Evolutionary conservation across 768 basidiomycete genomes (phyloP).

Genomic region (Kwoniella newhampshirensis): DNA sequence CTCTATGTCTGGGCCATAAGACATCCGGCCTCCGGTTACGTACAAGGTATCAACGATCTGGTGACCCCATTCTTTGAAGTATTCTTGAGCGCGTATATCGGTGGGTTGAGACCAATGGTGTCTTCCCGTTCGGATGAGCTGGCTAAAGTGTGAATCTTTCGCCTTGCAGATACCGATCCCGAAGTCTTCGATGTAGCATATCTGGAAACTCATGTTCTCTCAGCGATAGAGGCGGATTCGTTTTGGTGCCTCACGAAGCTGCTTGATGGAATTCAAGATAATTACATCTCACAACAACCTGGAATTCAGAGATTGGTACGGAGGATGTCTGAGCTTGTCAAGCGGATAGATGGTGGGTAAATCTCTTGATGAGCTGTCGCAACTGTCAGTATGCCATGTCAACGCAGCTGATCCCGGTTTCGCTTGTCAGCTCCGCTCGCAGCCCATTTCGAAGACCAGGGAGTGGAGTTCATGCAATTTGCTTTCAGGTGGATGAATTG

Average conservation of each 20-base stretch:
- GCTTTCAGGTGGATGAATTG: conserved; percentile 99
- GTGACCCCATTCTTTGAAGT: conserved; percentile 98
- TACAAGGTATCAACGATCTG: conserved; percentile 98
- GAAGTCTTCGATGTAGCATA: conserved; percentile 78
- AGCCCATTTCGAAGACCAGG: conserved; percentile 79
- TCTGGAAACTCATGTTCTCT: conserved; percentile 68
- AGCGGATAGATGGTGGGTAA: conserved; percentile 53
- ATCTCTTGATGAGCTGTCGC: too few species aligned
- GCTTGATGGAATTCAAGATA: conserved; percentile 96
- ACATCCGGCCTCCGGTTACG: conserved; percentile 97
- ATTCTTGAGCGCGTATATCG: conserved; percentile 91
- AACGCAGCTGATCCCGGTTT: background rate
- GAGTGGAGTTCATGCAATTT: conserved; percentile 99
- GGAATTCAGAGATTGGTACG: conserved; percentile 92
- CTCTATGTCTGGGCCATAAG: conserved; percentile 99
- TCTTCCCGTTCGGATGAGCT: background rate
- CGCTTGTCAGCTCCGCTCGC: conserved; percentile 71
- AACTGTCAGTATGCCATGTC: background rate
- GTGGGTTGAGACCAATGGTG: conserved; percentile 56
- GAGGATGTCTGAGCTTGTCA: conserved; percentile 88
- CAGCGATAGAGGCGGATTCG: conserved; percentile 91
- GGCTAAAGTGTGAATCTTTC: background rate
- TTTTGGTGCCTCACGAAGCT: conserved; percentile 98
- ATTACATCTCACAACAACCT: conserved; percentile 94
- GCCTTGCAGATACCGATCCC: conserved; percentile 74